Evolutionary conservation across 768 basidiomycete genomes (phyloP).

Genomic region (Rhodotorula babjevae): DNA sequence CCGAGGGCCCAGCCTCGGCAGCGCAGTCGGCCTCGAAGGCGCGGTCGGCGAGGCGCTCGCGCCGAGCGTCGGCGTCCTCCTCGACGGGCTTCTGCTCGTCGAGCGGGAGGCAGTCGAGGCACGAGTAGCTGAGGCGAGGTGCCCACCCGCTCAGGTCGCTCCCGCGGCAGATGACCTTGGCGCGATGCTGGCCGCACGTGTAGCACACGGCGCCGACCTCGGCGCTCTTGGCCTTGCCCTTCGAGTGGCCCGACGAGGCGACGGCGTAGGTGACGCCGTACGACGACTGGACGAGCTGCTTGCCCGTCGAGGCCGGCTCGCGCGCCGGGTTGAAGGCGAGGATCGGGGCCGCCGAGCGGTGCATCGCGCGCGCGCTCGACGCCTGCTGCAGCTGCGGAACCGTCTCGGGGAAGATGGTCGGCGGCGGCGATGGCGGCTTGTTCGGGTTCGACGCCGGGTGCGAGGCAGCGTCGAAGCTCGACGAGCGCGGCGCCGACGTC

Average conservation of each 20-base stretch:
- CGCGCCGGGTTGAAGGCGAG: conserved; percentile 27
- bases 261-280: conserved; percentile 4
- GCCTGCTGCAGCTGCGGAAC: not conserved
- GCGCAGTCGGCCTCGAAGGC: not conserved
- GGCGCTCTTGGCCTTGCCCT: conserved; percentile 13
- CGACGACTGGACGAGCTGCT: conserved; percentile 11
- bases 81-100: not conserved
- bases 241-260: not conserved
- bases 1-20: not conserved
- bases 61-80: not conserved
- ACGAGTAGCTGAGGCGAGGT: conserved; percentile 12
- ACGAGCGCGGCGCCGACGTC: too few species aligned
- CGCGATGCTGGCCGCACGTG: not conserved
- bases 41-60: not conserved
- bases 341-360: conserved; percentile 4
- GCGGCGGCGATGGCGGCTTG: not conserved
- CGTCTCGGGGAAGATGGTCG: not conserved
- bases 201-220: conserved; percentile 2
- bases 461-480: not conserved
- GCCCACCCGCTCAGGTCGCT: conserved; percentile 5
- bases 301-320: conserved; percentile 7
- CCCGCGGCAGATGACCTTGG: conserved; percentile 13
- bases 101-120: conserved; percentile 14
- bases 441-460: not conserved
- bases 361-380: not conserved